phyloP scores from a whole-genome alignment of 176 grass and related monocot genomes.

The maize (Zea mays) region DNA sequence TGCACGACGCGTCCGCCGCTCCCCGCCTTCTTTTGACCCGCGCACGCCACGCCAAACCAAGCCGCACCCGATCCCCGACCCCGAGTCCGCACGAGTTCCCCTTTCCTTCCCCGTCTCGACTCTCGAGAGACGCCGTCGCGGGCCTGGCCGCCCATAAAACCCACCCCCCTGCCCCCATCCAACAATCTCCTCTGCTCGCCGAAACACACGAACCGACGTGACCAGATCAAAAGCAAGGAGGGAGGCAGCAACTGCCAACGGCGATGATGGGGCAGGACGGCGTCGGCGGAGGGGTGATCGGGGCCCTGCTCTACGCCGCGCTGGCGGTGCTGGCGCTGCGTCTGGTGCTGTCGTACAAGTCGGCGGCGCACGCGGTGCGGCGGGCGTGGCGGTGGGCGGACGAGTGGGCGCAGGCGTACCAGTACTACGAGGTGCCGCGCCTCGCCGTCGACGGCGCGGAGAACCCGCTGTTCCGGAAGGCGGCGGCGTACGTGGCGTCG shows the following conservation, averaged over 20 bases:
- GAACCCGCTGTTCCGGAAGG: slow-evolving; percentile 90
- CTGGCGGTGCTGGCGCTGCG: slow-evolving; percentile 46
- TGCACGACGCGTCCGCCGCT: neutral
- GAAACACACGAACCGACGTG: slow-evolving; percentile 29
- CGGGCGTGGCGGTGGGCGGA: slow-evolving; percentile 71
- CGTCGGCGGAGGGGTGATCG: neutral
- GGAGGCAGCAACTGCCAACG: slow-evolving; percentile 19
- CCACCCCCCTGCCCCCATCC: neutral
- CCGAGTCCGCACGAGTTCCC: neutral
- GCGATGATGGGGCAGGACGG: slow-evolving; percentile 27
- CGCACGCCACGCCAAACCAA: neutral
- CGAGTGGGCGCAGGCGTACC: slow-evolving; percentile 82
- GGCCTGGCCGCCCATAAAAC: slow-evolving; percentile 28
- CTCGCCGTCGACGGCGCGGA: slow-evolving; percentile 41
- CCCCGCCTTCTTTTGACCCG: slow-evolving; percentile 39
- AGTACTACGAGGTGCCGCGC: slow-evolving; percentile 85
- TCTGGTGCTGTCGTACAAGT: slow-evolving; percentile 67
- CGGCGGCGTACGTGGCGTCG: slow-evolving; percentile 62
- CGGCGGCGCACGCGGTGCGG: slow-evolving; percentile 48
- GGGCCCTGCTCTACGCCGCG: slow-evolving; percentile 21
- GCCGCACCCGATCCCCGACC: slow-evolving; percentile 7
- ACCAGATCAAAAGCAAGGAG: slow-evolving; percentile 33
- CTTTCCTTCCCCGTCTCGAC: too few relatives aligned
- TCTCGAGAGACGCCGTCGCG: too few relatives aligned
- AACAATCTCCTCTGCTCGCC: neutral